Base-by-base conservation (phyloP, 2,329 filamentous ascomycete species). In the Aspergillus brunneoviolaceus region DNA sequence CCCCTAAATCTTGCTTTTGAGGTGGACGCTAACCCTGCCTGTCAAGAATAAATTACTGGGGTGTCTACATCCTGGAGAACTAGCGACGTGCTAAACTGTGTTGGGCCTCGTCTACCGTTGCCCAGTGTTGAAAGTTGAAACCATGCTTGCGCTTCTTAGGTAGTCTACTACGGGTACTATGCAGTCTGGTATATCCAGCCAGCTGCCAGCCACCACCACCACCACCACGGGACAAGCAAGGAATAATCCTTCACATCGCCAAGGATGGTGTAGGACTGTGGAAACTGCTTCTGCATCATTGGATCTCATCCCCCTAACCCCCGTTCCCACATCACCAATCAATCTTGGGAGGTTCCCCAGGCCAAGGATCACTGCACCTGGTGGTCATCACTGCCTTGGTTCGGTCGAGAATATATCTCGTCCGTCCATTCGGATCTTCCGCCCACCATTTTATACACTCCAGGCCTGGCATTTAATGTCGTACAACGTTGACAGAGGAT, bases 71-170 rank as follows among this genome's bases (percentile, higher is more conserved):
- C 27, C 27, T 29, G 27, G 27, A 29, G 27, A 29, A 29, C 27
- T 29, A 29, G 10, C 9, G 27, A 29, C 3, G n/a, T 3, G 14
- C 39, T 55, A 55, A n/a, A n/a, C 45, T 31, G 6, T 25, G 25
- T 55, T 55, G 19, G 31, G 52, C 23, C 53, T 55, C 53, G 53
- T 31, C 42, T 33, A 55, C 45, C 45, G 53, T 49, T 49, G 27
- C 16, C 27, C 27, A 10, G 27, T 29, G 27, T 0, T 2, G n/a
- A 19, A 45, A 19, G 27, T 0, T 2, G n/a, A 19, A 45, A 19
- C 39, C 39, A 45, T 45, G 39, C 39, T 16, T 16, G 6, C 39
- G 12, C 6, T 19, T 16, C 39, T 19, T 19, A 19, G 19, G 23
- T 23, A 23, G 23, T 23, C 23, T 4, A 23, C 23, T 23, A 23